phyloP scores from a whole-genome alignment of 345 rosid genomes.

The Cardamine occulta region DNA sequence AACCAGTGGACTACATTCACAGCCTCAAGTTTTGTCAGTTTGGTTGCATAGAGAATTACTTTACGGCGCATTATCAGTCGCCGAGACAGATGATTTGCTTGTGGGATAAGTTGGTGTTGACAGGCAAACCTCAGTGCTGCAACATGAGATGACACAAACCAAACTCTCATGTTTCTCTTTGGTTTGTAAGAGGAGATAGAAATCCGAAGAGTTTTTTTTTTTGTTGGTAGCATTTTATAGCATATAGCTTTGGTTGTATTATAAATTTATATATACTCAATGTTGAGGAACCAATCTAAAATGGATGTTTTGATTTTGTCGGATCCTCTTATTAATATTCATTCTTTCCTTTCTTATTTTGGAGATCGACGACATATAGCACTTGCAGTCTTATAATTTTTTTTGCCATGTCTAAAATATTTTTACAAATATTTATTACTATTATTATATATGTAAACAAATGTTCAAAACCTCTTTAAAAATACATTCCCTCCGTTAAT shows the following conservation, averaged over 20 bases:
- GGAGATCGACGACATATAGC: no score
- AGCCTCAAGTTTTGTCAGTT: conserved; percentile 82
- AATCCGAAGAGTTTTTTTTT: not conserved
- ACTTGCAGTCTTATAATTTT: no score
- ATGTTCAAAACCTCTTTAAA: no score
- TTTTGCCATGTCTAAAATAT: no score
- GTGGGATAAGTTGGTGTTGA: conserved; percentile 65
- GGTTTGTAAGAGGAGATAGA: conserved; percentile 25
- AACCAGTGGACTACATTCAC: conserved; percentile 67
- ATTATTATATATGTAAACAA: no score
- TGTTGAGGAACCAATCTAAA: conserved; percentile 9
- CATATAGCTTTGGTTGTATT: conserved; percentile 25
- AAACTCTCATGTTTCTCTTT: conserved; percentile 13
- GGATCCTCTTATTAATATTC: conserved; percentile 14
- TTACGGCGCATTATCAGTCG: conserved; percentile 87
- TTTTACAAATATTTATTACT: no score
- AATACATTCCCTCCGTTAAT: no score
- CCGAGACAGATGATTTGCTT: conserved; percentile 89
- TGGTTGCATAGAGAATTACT: conserved; percentile 78
- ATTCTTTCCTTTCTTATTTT: no score
- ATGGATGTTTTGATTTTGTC: not conserved
- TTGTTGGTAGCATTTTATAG: conserved; percentile 16
- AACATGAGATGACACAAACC: conserved; percentile 63
- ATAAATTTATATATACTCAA: no score
- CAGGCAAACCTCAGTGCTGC: conserved; percentile 70